A percentile compares a stretch with the other conserved stretches of the same genome.
Evolutionary conservation across 129 eudicot genomes (phyloP).

Genomic region (Lonicera japonica): DNA sequence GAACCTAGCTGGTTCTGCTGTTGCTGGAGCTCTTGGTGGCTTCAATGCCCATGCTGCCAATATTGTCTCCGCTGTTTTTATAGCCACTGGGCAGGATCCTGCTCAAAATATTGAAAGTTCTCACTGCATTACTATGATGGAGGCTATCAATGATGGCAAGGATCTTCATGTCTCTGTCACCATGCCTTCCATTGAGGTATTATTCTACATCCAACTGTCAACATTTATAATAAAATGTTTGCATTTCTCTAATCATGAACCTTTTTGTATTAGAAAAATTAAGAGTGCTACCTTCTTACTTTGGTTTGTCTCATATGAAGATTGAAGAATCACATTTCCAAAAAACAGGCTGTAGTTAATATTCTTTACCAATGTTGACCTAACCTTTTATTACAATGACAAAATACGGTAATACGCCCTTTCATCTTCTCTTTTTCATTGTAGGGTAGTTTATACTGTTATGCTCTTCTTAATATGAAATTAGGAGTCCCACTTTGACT

Average conservation of each 20-base stretch:
- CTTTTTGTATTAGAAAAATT: background rate
- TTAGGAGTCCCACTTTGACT: too few relatives aligned
- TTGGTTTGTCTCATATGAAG: too few relatives aligned
- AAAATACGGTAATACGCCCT: too few relatives aligned
- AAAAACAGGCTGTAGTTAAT: too few relatives aligned
- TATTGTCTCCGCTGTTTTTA: slow-evolving; percentile 62
- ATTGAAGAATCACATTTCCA: too few relatives aligned
- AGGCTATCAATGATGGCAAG: slow-evolving; percentile 51
- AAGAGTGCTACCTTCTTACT: too few relatives aligned
- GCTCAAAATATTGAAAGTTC: slow-evolving; percentile 75
- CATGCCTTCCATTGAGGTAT: slow-evolving; percentile 77
- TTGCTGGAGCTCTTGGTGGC: slow-evolving; percentile 80
- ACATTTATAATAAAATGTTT: background rate
- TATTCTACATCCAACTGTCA: background rate
- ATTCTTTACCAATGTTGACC: too few relatives aligned
- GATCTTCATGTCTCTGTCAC: slow-evolving; percentile 68
- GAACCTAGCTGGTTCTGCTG: slow-evolving; percentile 72
- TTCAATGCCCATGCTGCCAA: slow-evolving; percentile 79
- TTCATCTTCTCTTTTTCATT: too few relatives aligned
- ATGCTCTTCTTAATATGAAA: too few relatives aligned
- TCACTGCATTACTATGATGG: slow-evolving; percentile 78
- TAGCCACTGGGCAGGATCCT: slow-evolving; percentile 79
- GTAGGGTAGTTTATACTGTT: too few relatives aligned
- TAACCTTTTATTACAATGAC: too few relatives aligned
- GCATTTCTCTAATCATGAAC: background rate